Percentiles rank a stretch among this genome's conserved stretches.
These are phyloP conservation scores for Cryphonectria parasitica DNA, from an alignment of 2,329 filamentous ascomycete genomes.

Conservation along the genomic window DNA sequence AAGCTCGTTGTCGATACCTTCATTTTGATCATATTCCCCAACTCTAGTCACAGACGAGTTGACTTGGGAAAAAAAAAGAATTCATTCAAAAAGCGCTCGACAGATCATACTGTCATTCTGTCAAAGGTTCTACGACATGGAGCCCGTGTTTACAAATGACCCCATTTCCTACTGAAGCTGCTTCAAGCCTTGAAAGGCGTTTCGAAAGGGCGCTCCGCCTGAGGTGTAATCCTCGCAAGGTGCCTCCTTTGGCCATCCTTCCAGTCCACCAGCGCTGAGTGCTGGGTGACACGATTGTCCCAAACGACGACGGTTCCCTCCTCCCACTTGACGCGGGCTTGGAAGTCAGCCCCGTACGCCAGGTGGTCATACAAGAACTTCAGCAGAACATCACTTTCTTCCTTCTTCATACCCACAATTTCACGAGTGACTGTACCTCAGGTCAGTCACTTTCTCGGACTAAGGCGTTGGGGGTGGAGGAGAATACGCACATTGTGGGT, in stretches of 20 bases:
- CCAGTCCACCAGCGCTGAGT: constrained; percentile 84
- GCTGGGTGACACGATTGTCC: constrained; percentile 81
- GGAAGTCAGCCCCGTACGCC: constrained; percentile 72
- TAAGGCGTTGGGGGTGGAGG: neutral
- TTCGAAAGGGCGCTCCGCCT: constrained; percentile 78
- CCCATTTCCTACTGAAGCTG: neutral
- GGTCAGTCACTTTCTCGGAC: constrained; percentile 21
- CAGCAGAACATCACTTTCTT: constrained; percentile 78
- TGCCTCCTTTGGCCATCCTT: constrained; percentile 77
- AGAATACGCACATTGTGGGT: constrained; percentile 71
- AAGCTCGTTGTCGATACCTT: constrained; percentile 3
- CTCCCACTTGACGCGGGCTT: constrained; percentile 77
- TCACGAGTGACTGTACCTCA: constrained; percentile 68
- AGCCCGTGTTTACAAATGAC: neutral
- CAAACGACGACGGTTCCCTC: constrained; percentile 81
- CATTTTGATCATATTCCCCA: neutral
- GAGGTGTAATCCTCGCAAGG: constrained; percentile 79
- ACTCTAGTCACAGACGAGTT: neutral
- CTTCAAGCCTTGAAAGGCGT: constrained; percentile 55
- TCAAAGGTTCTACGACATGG: neutral
- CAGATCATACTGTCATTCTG: neutral
- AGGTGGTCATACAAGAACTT: constrained; percentile 81
- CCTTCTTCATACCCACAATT: constrained; percentile 83
- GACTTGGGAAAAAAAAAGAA: neutral
- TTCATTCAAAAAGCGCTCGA: neutral